Evolutionary conservation across 1,284 basidiomycete genomes (phyloP).

Genomic region (Moniliophthora roreri): DNA sequence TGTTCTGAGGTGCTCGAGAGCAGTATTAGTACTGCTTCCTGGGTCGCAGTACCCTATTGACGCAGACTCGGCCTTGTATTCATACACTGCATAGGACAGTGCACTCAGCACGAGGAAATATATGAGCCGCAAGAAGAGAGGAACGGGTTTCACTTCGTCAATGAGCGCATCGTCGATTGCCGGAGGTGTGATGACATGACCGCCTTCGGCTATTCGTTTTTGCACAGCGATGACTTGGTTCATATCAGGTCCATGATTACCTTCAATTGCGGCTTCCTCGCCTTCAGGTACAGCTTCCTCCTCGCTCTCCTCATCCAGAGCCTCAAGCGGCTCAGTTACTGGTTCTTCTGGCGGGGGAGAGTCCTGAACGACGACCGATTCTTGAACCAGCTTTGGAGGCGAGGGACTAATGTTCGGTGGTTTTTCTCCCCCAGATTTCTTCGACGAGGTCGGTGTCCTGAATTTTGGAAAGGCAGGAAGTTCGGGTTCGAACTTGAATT

Average conservation of each 20-base stretch:
- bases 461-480: slow-evolving; percentile 32
- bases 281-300: slow-evolving; percentile 13
- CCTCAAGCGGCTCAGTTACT: slow-evolving; percentile 18
- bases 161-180: slow-evolving; percentile 11
- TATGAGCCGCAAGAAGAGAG: slow-evolving; percentile 34
- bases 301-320: slow-evolving; percentile 20
- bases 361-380: slow-evolving; percentile 9
- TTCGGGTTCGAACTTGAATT: slow-evolving; percentile 58
- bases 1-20: slow-evolving; percentile 49
- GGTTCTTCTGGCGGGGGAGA: neutral
- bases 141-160: slow-evolving; percentile 13
- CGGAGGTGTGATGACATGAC: slow-evolving; percentile 8
- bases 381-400: slow-evolving; percentile 10
- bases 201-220: slow-evolving; percentile 34
- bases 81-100: slow-evolving; percentile 40
- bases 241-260: slow-evolving; percentile 22
- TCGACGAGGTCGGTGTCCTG: slow-evolving; percentile 17
- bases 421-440: slow-evolving; percentile 1
- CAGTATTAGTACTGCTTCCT: slow-evolving; percentile 59
- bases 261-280: slow-evolving; percentile 25
- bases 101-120: slow-evolving; percentile 33
- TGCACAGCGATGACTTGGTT: slow-evolving; percentile 32
- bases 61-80: slow-evolving; percentile 68
- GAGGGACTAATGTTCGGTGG: neutral
- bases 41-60: slow-evolving; percentile 84